Evolutionary conservation across 495 filamentous ascomycete species (phyloP).

Genomic region (Penicillium cinerascens): DNA sequence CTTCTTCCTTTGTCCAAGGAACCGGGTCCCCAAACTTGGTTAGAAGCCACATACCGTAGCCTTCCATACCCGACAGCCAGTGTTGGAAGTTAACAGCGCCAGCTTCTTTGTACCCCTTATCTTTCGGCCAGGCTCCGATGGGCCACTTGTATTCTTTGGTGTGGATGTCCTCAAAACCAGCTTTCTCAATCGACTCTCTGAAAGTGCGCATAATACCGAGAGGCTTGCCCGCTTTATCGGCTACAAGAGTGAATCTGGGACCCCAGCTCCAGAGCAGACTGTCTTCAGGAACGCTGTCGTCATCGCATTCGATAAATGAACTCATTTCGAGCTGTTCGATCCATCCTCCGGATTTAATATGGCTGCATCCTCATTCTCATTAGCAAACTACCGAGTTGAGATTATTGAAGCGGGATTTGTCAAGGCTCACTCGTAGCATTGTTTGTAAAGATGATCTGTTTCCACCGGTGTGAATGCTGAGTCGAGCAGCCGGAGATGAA

Average conservation of each 20-base stretch:
- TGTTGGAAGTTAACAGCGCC: slow-evolving; percentile 1
- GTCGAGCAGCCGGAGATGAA: slow-evolving; percentile 16
- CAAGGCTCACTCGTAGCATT: background rate
- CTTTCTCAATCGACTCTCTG: slow-evolving; percentile 17
- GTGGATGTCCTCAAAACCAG: slow-evolving; percentile 25
- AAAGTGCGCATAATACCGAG: background rate
- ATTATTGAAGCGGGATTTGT: too few relatives aligned
- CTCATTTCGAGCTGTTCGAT: slow-evolving; percentile 49
- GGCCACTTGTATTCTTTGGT: slow-evolving; percentile 3
- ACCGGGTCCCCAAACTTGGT: slow-evolving; percentile 9
- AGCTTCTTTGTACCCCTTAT: slow-evolving; percentile 6
- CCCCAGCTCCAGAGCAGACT: too few relatives aligned
- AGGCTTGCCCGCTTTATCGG: too few relatives aligned
- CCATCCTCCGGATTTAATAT: slow-evolving; percentile 45
- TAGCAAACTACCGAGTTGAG: background rate
- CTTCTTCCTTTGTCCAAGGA: slow-evolving; percentile 12
- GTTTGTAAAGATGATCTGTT: background rate
- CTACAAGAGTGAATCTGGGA: too few relatives aligned
- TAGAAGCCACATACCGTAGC: slow-evolving; percentile 12
- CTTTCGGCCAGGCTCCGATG: slow-evolving; percentile 11
- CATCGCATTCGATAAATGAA: background rate
- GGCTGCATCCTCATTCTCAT: background rate
- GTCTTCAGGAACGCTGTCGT: too few relatives aligned
- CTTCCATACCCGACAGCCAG: slow-evolving; percentile 13
- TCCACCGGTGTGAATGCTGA: slow-evolving; percentile 2